phyloP scores from a whole-genome alignment of 306 rosid species.

The Ormosia semicastrata region DNA sequence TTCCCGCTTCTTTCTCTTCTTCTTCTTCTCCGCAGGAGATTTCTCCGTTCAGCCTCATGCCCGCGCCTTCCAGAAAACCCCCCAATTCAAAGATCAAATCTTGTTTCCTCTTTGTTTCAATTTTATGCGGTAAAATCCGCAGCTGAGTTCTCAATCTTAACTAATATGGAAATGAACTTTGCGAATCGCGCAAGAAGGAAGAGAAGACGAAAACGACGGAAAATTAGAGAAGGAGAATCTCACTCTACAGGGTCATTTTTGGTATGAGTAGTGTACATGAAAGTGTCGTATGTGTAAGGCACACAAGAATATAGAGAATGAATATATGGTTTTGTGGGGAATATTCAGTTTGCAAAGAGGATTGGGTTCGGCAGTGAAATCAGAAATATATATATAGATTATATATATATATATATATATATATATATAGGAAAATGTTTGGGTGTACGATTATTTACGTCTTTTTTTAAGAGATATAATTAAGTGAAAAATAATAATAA shows the following conservation, averaged over 20 bases:
- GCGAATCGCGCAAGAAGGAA: slow-evolving; percentile 3
- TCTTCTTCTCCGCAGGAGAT: slow-evolving; percentile 26
- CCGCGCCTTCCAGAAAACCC: slow-evolving; percentile 3
- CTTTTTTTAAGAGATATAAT: too few relatives aligned
- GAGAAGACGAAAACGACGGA: not conserved
- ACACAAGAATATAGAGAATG: too few relatives aligned
- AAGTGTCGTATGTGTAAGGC: too few relatives aligned
- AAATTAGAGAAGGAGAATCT: not conserved
- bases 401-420: too few relatives aligned
- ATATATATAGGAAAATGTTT: too few relatives aligned
- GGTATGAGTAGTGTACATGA: too few relatives aligned
- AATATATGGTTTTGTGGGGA: not conserved
- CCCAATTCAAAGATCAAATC: slow-evolving; percentile 23
- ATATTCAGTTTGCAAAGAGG: slow-evolving; percentile 10
- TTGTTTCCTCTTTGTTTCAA: not conserved
- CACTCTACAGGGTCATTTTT: not conserved
- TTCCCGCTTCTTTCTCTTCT: slow-evolving; percentile 14
- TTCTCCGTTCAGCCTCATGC: slow-evolving; percentile 43
- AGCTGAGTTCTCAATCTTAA: not conserved
- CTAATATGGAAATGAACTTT: not conserved
- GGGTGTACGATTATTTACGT: too few relatives aligned
- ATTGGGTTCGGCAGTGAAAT: not conserved
- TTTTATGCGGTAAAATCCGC: not conserved
- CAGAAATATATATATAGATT: too few relatives aligned
- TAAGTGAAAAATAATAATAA: too few relatives aligned